Base-by-base conservation (phyloP, 139 green algal genomes). In the Chlamydomonas schloesseri region DNA sequence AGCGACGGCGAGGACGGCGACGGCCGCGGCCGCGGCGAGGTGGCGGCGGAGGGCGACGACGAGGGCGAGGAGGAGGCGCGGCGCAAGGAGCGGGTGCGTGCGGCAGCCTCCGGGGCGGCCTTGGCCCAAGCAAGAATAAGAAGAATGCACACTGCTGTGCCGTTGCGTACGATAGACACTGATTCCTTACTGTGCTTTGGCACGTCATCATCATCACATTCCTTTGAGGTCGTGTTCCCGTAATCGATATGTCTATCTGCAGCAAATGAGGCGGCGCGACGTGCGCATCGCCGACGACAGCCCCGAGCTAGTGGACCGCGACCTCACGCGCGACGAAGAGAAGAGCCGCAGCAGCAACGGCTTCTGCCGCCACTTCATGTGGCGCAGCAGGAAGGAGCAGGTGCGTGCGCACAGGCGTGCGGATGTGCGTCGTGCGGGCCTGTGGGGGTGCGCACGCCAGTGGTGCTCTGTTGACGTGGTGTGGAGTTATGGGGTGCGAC, bases 331-430 rank as follows among this genome's bases (percentile, higher is more conserved):
- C n/a, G 78, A 84, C 78, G 78, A 84, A 64, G 78, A 84, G 62
- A 84, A 84, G 64, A 67, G 42, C 24, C 78, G 78, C 24, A 67
- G 42, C 42, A 55, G 29, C 78, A 84, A 84, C 65, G 78, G 78
- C 64, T 84, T 84, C 42, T 75, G 64, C 78, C 64, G 78, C 64
- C 78, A 77, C 68, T 86, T 86, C 68, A 37, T 86, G 80, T 86
- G 80, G 80, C 80, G 80, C 80, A 74, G 58, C 67, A 57, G n/a
- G 20, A 36, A 37, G 14, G 80, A 86, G 68, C 80, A 77, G 42
- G 42, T 50, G 42, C 6, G n/a, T n/a, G n/a, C n/a, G n/a, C n/a
- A n/a, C n/a, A n/a, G n/a, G n/a, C n/a, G n/a, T n/a, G n/a, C n/a
- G n/a, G n/a, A n/a, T n/a, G n/a, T n/a, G n/a, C n/a, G n/a, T n/a